Conservation (phyloP, 768 basidiomycete genomes). For the Coprinellus aureogranulatus region DNA sequence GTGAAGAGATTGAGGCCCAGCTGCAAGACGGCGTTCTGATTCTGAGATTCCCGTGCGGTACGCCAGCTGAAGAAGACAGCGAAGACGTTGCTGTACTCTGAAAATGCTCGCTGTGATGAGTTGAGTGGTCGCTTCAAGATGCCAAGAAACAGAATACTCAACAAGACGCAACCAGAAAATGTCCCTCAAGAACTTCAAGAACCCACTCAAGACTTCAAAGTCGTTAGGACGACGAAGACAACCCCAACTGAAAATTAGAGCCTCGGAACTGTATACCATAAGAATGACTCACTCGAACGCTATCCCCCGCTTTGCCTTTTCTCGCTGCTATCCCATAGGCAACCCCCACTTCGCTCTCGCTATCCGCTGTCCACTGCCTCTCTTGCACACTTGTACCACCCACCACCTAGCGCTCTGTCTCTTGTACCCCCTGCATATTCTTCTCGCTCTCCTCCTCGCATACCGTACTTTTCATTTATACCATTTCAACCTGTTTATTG, state of each 20-base stretch:
- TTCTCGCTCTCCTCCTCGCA: neutral
- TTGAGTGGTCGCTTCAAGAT: neutral
- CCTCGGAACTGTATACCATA: neutral
- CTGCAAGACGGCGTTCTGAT: conserved; percentile 15
- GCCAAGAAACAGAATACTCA: neutral
- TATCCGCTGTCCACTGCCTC: neutral
- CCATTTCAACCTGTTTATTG: neutral
- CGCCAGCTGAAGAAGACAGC: conserved; percentile 14
- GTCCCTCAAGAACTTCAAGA: neutral
- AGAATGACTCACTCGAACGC: neutral
- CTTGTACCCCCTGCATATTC: neutral
- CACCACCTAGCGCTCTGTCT: neutral
- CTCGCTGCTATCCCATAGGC: neutral
- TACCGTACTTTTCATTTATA: neutral
- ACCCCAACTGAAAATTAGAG: conserved; percentile 10
- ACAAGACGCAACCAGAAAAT: neutral
- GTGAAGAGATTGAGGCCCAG: conserved; percentile 13
- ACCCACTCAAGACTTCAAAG: neutral
- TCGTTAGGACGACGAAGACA: conserved; percentile 8
- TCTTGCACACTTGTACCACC: neutral
- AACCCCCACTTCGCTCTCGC: neutral
- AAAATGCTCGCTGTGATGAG: neutral
- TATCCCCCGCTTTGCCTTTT: neutral
- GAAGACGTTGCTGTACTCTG: conserved; percentile 12
- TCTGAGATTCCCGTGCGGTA: conserved; percentile 12